Conservation (phyloP, 192 early-diverging fungal genomes). For the Lobosporangium transversale region DNA sequence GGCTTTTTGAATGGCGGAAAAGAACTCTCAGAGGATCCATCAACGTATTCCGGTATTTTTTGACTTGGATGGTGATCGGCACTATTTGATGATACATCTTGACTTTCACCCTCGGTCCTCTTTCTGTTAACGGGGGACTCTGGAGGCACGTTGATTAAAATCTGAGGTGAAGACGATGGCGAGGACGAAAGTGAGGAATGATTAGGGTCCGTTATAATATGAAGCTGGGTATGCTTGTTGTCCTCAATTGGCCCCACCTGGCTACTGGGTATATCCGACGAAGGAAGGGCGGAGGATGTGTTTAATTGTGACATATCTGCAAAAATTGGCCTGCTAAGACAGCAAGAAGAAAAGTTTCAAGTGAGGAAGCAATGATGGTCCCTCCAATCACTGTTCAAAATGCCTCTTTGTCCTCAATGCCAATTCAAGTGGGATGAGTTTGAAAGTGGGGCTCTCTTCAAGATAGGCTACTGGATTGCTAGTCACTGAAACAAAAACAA, state of each 20-base stretch:
- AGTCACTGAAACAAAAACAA: too few relatives aligned
- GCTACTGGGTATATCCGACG: neutral
- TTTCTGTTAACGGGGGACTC: slow-evolving; percentile 43
- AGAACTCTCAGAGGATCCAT: neutral
- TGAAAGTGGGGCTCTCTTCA: too few relatives aligned
- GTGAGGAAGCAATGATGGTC: too few relatives aligned
- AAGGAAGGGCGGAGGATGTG: neutral
- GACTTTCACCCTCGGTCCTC: slow-evolving; percentile 25
- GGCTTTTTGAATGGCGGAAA: slow-evolving; percentile 41
- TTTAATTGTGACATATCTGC: slow-evolving; percentile 5
- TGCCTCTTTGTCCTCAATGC: too few relatives aligned
- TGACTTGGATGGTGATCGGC: neutral
- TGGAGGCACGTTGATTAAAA: neutral
- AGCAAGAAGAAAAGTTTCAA: too few relatives aligned
- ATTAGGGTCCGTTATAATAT: slow-evolving; percentile 2
- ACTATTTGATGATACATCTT: slow-evolving; percentile 2
- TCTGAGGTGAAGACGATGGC: neutral
- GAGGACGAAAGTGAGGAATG: neutral
- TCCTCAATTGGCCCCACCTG: neutral
- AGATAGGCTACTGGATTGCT: too few relatives aligned
- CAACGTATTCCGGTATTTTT: neutral
- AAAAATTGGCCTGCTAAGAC: too few relatives aligned
- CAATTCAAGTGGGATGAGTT: too few relatives aligned
- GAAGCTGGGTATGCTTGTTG: slow-evolving; percentile 1
- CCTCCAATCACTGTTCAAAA: too few relatives aligned